A percentile compares a stretch with the other conserved stretches of the same genome.
Conservation (phyloP, 495 filamentous ascomycete species). For the Podospora fimiseda region DNA sequence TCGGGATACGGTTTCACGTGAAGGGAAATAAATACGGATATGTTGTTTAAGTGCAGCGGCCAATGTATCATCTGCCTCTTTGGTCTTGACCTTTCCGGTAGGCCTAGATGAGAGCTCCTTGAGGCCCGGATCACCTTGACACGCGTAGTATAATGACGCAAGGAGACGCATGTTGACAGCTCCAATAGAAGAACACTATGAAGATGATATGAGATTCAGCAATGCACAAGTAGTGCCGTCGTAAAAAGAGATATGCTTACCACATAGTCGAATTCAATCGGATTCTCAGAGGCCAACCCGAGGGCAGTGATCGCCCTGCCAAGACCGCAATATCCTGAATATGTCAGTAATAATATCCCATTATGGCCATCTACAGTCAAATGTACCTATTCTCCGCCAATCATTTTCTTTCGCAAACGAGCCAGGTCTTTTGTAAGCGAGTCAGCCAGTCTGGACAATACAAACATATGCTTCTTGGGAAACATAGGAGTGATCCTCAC, state of each 20-base stretch:
- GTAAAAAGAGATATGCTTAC: constrained; percentile 24
- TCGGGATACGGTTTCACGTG: constrained; percentile 56
- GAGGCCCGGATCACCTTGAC: constrained; percentile 59
- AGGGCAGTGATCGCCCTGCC: constrained; percentile 53
- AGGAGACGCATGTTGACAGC: constrained; percentile 63
- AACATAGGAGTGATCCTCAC: no score
- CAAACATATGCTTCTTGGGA: no score
- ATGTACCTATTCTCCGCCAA: constrained; percentile 56
- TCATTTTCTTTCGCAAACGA: constrained; percentile 43
- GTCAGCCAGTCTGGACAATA: no score
- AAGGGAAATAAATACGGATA: constrained; percentile 81
- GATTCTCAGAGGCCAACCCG: constrained; percentile 40
- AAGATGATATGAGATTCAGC: not conserved
- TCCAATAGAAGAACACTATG: constrained; percentile 73
- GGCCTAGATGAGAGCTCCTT: constrained; percentile 49
- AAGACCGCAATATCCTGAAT: constrained; percentile 61
- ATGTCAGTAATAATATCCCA: no score
- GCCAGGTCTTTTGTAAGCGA: constrained; percentile 44
- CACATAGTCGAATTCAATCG: constrained; percentile 56
- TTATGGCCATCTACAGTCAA: not conserved
- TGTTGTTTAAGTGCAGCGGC: constrained; percentile 36
- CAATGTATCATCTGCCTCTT: constrained; percentile 28
- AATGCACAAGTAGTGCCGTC: no score
- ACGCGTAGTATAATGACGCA: constrained; percentile 65
- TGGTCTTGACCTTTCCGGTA: constrained; percentile 21